Evolutionary conservation across 129 eudicot genomes (phyloP), one percentile per base, ranked within the genome.

Genomic region (Arctium lappa): DNA sequence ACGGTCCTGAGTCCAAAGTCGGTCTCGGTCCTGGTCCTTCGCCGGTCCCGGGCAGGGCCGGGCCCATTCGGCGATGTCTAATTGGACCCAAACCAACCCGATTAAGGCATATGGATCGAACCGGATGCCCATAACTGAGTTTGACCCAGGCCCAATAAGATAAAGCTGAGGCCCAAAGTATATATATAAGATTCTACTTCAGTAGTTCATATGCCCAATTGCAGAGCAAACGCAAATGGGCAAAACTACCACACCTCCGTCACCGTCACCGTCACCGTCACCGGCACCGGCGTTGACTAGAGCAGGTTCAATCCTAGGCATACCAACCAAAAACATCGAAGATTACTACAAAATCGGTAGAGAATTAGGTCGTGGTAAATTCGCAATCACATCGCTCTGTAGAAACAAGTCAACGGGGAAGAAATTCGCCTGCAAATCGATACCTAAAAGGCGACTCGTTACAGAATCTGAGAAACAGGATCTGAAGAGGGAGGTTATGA

Each of bases 381-480:
- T 89, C 65, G 98, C 91, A 5, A 88, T 91, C 30, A 92, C 97
- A 1, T 82, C 83, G 80, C 88, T 92, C 16, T 94, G 92, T 82
- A 89, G 81, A 32, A 84, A 92, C 3, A 86, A 72, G 69, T 80
- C 81, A 30, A 90, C 89, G 1, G 91, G 94, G 3, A 80, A 78
- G 37, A 88, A 92, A 42, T 94, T 71, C 80, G 98, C 98, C 36
- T 94, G 98, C 81, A 94, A 94, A 60, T 83, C 92, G 1, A 92
- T 94, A 33, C 81, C 91, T 0, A 94, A 94, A 69, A 89, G 50
- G 87, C 89, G 87, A 84, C 90, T 94, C 53, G 94, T 86, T 37
- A 91, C 94, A 5, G 86, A 79, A 50, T 79, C 83, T 31, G 97
- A 94, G 80, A 94, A 89, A 78, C 89, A 91, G 63, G 96, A 92